Conservation (phyloP, 176 grass and related monocot species). For the Panicum miliaceum region DNA sequence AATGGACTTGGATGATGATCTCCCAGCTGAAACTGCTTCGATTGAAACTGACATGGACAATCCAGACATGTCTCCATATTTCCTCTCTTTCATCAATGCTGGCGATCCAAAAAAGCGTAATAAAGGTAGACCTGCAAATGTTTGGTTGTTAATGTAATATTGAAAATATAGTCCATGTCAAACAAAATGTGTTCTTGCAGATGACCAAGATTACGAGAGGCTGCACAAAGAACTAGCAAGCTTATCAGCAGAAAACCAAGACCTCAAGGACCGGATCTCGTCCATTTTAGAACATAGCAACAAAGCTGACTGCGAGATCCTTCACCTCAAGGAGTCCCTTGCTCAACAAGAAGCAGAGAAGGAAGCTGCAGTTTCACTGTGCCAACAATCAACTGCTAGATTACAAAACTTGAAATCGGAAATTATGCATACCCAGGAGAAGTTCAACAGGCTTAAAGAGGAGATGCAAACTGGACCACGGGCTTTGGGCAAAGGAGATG, state of each 20-base stretch:
- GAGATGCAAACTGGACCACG: slow-evolving; percentile 62
- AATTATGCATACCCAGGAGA: slow-evolving; percentile 75
- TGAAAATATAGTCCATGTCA: slow-evolving; percentile 32
- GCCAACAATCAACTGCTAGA: slow-evolving; percentile 64
- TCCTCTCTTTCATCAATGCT: slow-evolving; percentile 47
- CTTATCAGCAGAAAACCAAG: slow-evolving; percentile 74
- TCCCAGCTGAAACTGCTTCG: slow-evolving; percentile 53
- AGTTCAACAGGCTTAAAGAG: slow-evolving; percentile 78
- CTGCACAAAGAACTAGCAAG: slow-evolving; percentile 74
- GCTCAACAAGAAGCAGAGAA: slow-evolving; percentile 67
- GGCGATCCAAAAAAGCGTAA: slow-evolving; percentile 43
- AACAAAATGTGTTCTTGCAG: slow-evolving; percentile 36
- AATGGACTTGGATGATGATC: slow-evolving; percentile 75
- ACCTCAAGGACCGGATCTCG: slow-evolving; percentile 66
- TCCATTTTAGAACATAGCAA: slow-evolving; percentile 47
- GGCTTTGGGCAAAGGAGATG: slow-evolving; percentile 33
- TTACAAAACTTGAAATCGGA: slow-evolving; percentile 66
- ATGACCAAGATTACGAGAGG: slow-evolving; percentile 58
- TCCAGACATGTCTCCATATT: slow-evolving; percentile 53
- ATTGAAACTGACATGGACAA: slow-evolving; percentile 49
- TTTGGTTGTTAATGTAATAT: slow-evolving; percentile 12
- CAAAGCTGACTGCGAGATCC: slow-evolving; percentile 55
- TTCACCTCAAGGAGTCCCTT: slow-evolving; percentile 61
- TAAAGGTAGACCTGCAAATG: slow-evolving; percentile 49
- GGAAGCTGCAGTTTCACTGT: slow-evolving; percentile 57